A percentile compares a stretch with the other conserved stretches of the same genome.
Conservation (phyloP, 169 alveolate species). For the Eimeria maxima region DNA sequence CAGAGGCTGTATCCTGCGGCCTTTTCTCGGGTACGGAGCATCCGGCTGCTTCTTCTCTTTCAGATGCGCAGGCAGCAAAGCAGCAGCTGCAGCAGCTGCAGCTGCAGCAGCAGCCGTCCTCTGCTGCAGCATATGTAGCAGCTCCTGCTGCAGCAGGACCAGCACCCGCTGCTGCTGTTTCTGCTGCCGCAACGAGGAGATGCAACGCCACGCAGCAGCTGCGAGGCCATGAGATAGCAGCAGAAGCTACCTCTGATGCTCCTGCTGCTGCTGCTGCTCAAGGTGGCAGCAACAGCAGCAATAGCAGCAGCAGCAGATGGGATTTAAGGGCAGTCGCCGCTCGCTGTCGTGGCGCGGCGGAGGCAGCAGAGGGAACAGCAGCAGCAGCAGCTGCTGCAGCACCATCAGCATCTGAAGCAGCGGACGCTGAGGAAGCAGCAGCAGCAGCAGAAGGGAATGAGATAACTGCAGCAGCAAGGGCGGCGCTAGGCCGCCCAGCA, state of each 20-base stretch:
- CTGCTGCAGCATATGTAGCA: background rate
- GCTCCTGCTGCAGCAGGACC: conserved; percentile 4
- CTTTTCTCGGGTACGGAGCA: conserved; percentile 62
- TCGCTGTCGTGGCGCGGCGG: background rate
- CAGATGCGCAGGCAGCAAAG: conserved; percentile 25
- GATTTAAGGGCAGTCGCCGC: background rate
- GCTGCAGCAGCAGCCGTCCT: conserved; percentile 28
- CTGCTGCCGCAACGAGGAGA: background rate
- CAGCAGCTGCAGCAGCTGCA: conserved; percentile 52
- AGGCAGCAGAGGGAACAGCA: background rate
- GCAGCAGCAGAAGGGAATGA: background rate
- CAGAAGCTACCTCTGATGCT: conserved; percentile 39
- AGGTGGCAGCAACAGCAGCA: conserved; percentile 64
- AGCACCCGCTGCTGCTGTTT: conserved; percentile 43
- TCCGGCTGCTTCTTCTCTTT: conserved; percentile 48
- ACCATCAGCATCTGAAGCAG: background rate
- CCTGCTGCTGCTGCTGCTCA: background rate
- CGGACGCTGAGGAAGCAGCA: background rate
- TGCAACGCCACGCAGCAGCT: background rate
- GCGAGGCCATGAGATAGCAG: conserved; percentile 35
- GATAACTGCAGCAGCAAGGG: background rate
- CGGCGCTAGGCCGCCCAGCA: background rate
- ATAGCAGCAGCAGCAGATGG: conserved; percentile 66
- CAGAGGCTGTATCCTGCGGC: conserved; percentile 27
- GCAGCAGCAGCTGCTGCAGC: conserved; percentile 7